These are phyloP conservation scores for Penicillium sp. DNA, from an alignment of 2,329 filamentous ascomycete genomes.

Conservation along the genomic window DNA sequence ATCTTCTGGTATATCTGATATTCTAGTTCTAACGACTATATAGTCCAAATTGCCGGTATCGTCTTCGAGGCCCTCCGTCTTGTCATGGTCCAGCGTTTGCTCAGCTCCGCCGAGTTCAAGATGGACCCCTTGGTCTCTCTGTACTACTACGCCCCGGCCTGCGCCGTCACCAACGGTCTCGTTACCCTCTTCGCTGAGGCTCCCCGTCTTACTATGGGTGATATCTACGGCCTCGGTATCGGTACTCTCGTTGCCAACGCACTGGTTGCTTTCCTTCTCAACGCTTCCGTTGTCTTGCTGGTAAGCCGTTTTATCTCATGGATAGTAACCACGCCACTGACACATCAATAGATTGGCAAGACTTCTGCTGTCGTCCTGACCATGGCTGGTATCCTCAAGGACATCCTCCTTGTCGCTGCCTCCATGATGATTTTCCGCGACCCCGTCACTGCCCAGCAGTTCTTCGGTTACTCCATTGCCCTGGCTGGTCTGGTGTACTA, in stretches of 20 bases:
- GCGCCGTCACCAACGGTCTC: constrained; percentile 70
- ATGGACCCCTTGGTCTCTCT: constrained; percentile 85
- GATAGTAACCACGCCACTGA: constrained; percentile 7
- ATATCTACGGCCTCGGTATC: constrained; percentile 65
- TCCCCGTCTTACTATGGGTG: constrained; percentile 65
- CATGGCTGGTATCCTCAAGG: constrained; percentile 77
- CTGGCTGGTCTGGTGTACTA: constrained; percentile 61
- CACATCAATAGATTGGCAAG: constrained; percentile 61
- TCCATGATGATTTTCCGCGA: constrained; percentile 75
- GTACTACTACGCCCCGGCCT: constrained; percentile 83
- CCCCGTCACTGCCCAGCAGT: constrained; percentile 65
- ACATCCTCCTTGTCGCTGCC: constrained; percentile 71
- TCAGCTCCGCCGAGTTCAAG: constrained; percentile 71
- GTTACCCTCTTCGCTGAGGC: constrained; percentile 65
- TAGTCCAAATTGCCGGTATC: constrained; percentile 66
- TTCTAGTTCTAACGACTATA: neutral
- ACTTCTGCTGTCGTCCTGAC: constrained; percentile 80
- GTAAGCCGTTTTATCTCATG: neutral
- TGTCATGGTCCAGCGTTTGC: constrained; percentile 76
- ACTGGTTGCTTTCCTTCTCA: constrained; percentile 70
- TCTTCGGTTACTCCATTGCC: constrained; percentile 71
- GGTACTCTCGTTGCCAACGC: constrained; percentile 68
- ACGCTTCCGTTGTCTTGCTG: constrained; percentile 76
- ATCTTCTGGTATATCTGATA: neutral
- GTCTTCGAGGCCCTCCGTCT: constrained; percentile 74